phyloP scores from a whole-genome alignment of 441 rosid species.

The Flueggea neowawraea region DNA sequence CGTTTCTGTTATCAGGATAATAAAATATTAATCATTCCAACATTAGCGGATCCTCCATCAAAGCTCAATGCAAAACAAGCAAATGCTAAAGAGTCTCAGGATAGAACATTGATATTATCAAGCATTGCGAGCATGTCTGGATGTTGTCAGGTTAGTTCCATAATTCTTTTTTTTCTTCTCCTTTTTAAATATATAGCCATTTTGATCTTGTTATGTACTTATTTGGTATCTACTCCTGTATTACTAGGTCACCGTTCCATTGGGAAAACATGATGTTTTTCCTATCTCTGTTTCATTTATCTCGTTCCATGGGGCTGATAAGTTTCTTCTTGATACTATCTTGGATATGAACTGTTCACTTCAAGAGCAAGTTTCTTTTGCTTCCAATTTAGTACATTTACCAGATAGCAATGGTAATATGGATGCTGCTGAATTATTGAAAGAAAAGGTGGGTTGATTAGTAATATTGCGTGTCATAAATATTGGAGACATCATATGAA shows the following conservation, averaged over 20 bases:
- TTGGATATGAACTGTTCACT: slow-evolving; percentile 74
- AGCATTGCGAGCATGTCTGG: slow-evolving; percentile 95
- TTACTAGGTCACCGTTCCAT: slow-evolving; percentile 73
- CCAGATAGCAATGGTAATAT: slow-evolving; percentile 46
- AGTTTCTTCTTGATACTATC: slow-evolving; percentile 87
- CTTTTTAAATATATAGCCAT: slow-evolving; percentile 1
- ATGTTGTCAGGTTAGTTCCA: slow-evolving; percentile 74
- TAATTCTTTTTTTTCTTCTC: background rate
- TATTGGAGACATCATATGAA: background rate
- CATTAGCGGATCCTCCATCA: slow-evolving; percentile 66
- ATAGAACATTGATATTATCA: slow-evolving; percentile 51
- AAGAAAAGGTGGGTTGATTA: slow-evolving; percentile 69
- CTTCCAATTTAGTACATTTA: slow-evolving; percentile 46
- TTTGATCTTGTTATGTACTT: slow-evolving; percentile 9
- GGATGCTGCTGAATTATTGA: slow-evolving; percentile 79
- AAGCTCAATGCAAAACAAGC: slow-evolving; percentile 62
- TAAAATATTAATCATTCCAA: slow-evolving; percentile 78
- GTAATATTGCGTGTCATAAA: slow-evolving; percentile 1
- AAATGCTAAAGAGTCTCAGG: slow-evolving; percentile 46
- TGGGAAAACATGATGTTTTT: slow-evolving; percentile 61
- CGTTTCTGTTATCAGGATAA: slow-evolving; percentile 54
- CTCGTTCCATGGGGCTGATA: slow-evolving; percentile 81
- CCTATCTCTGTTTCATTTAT: slow-evolving; percentile 83
- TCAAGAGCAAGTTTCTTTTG: slow-evolving; percentile 67
- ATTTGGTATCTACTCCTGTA: slow-evolving; percentile 8